Percentiles rank a stretch among this genome's conserved stretches.
Evolutionary conservation across 257 asterid species (phyloP).

Genomic region (Agastache rugosa): DNA sequence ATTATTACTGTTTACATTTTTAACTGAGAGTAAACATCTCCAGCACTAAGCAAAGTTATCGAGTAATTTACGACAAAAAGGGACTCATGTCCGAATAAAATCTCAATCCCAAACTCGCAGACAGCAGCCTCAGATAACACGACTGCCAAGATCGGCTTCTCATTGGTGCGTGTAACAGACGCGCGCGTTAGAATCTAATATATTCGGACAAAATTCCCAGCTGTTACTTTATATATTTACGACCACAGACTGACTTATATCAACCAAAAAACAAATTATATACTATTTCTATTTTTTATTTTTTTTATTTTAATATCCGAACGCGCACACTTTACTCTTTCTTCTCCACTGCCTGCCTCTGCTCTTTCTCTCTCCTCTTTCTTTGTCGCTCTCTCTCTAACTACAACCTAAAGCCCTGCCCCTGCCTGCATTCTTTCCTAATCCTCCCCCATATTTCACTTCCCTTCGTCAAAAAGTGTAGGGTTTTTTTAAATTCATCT

Average conservation of each 20-base stretch:
- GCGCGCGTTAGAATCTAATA: conserved; percentile 18
- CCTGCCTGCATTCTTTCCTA: conserved; percentile 13
- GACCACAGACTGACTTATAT: conserved; percentile 42
- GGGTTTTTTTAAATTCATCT: conserved; percentile 40
- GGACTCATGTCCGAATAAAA: conserved; percentile 40
- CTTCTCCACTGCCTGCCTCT: conserved; percentile 41
- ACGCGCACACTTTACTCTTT: conserved; percentile 54
- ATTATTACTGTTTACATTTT: background rate
- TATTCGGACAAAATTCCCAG: conserved; percentile 52
- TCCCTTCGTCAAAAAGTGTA: conserved; percentile 26
- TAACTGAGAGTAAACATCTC: conserved; percentile 1
- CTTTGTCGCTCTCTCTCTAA: conserved; percentile 35
- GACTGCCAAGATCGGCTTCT: background rate
- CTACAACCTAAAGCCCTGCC: conserved; percentile 42
- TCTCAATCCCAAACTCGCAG: conserved; percentile 28
- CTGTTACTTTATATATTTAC: conserved; percentile 53
- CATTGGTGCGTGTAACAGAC: conserved; percentile 32
- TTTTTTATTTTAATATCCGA: conserved; percentile 44
- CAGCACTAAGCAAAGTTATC: background rate
- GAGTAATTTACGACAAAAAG: conserved; percentile 41
- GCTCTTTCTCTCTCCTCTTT: background rate
- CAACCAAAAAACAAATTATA: background rate
- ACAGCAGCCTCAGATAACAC: background rate
- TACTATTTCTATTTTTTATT: too few relatives aligned
- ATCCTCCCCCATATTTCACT: conserved; percentile 31